Evolutionary conservation across 257 asterid species (phyloP).

Genomic region (Plectranthus barbatus): DNA sequence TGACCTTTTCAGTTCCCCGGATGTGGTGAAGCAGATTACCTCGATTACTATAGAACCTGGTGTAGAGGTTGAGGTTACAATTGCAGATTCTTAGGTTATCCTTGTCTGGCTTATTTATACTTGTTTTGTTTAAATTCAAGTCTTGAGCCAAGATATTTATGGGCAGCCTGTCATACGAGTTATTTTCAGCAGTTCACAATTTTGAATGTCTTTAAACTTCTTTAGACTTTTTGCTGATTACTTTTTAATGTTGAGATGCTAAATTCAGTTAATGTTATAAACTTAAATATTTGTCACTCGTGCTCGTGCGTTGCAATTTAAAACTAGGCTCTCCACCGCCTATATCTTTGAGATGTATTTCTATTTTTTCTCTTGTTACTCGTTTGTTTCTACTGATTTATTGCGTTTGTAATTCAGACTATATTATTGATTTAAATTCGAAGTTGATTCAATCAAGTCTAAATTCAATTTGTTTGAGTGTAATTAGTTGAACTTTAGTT

Average conservation of each 20-base stretch:
- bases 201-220: conserved; percentile 22
- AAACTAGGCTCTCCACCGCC: too few species aligned
- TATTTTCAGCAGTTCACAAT: conserved; percentile 11
- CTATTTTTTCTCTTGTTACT: too few species aligned
- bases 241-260: background rate
- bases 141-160: background rate
- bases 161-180: conserved; percentile 14
- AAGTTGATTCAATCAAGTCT: too few species aligned
- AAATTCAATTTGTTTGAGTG: too few species aligned
- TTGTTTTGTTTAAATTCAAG: background rate
- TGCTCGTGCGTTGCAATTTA: background rate
- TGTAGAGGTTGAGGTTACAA: conserved; percentile 58
- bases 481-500: too few species aligned
- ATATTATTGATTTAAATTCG: too few species aligned
- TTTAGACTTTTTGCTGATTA: conserved; percentile 2
- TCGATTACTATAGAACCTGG: conserved; percentile 62
- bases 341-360: too few species aligned
- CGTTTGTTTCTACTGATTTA: too few species aligned
- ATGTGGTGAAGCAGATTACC: conserved; percentile 66
- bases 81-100: conserved; percentile 36
- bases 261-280: background rate
- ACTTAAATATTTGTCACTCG: background rate
- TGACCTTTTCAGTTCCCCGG: conserved; percentile 59
- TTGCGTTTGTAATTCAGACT: too few species aligned
- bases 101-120: background rate